Base-by-base conservation (phyloP, 495 filamentous ascomycete genomes). In the Penicillium daleae region DNA sequence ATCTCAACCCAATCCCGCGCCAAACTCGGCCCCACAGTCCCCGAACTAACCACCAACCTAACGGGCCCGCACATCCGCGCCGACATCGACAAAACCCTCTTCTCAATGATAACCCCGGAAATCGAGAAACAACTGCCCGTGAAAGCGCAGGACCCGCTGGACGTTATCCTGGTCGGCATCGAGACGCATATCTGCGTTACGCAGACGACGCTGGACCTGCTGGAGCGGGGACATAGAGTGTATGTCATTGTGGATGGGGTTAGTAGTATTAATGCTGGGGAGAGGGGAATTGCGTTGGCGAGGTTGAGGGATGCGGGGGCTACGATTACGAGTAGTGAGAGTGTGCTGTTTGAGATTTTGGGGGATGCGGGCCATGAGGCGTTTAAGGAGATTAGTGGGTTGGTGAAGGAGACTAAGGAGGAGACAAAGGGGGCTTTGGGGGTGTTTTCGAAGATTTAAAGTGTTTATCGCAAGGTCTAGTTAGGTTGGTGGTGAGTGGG, bases 141-240 rank as follows among this genome's bases (percentile, higher is more conserved):
- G 3, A 69, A 60, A 3, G 59, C 58, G 0, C n/a, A 8, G 9
- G 19, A 54, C 53, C 24, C 58, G 8, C 31, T 77, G 8, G 76
- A 78, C 61, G 76, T 70, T 40, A 82, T 75, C 13, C 73, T 81
- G 56, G 88, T 96, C 6, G 95, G 95, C 10, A 96, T 99, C 69
- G 95, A 99, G 76, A 83, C 85, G 26, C 95, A 99, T 73, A 94
- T 99, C 70, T 99, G 95, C 77, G 87, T 99, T 3, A 92, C 91
- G 62, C 94, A 97, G 80, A 97, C 94, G 24, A 86, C 90, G 31
- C 81, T 98, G 2, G 95, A 97, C 76, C 71, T 96, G 26, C 72
- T 96, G 5, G 76, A 72, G 49, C 82, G 83, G 2, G 92, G 91
- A 0, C 91, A 97, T 74, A 77, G 83, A 48, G 93, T 98, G 8